A percentile compares a stretch with the other conserved stretches of the same genome.
Evolutionary conservation across 768 basidiomycete genomes (phyloP).

Genomic region (Ramaria sp.): DNA sequence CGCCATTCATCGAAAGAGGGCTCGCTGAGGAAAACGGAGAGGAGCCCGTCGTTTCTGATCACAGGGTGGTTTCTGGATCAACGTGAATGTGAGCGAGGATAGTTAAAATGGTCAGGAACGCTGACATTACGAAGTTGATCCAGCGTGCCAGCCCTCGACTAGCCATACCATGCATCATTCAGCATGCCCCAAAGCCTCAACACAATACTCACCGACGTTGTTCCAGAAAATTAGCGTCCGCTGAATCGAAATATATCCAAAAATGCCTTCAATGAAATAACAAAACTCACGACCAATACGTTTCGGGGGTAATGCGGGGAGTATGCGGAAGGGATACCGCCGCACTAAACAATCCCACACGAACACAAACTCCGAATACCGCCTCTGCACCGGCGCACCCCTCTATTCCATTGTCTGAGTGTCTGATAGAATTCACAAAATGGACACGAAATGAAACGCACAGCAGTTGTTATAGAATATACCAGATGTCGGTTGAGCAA

Average conservation of each 20-base stretch:
- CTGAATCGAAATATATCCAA: constrained; percentile 25
- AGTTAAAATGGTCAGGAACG: constrained; percentile 5
- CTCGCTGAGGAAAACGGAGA: constrained; percentile 74
- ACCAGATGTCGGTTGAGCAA: constrained; percentile 81
- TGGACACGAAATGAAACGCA: constrained; percentile 19
- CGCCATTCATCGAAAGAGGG: constrained; percentile 82
- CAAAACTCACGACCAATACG: constrained; percentile 68
- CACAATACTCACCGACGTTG: constrained; percentile 55
- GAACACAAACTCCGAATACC: constrained; percentile 91
- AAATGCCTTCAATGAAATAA: background rate
- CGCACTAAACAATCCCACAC: constrained; percentile 78
- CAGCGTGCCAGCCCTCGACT: constrained; percentile 77
- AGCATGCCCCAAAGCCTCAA: background rate
- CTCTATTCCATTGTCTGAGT: constrained; percentile 30
- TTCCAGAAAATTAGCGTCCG: constrained; percentile 86
- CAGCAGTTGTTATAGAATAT: constrained; percentile 72
- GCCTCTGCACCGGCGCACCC: constrained; percentile 59
- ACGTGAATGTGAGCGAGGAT: background rate
- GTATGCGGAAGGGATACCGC: constrained; percentile 88
- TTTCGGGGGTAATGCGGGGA: constrained; percentile 85
- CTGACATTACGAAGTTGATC: constrained; percentile 68
- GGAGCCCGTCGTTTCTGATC: constrained; percentile 76
- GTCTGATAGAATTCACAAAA: background rate
- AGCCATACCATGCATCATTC: constrained; percentile 1
- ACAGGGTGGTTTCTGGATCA: constrained; percentile 78